These are phyloP conservation scores for Liriodendron chinense DNA, from an alignment of 164 flowering plant species.

Conservation along the genomic window DNA sequence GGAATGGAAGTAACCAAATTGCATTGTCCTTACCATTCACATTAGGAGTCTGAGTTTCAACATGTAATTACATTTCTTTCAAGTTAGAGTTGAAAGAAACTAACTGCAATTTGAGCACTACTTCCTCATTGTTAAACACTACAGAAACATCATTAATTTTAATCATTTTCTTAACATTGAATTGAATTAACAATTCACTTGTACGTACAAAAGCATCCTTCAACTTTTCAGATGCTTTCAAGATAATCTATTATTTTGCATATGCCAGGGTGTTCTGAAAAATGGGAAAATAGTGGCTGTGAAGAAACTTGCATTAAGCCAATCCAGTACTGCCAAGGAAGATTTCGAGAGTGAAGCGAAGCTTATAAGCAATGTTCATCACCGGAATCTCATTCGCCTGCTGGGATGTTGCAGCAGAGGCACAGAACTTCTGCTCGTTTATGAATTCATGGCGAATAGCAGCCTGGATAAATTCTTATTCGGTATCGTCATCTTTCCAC, in stretches of 20 bases:
- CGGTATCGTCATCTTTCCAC: conserved; percentile 29
- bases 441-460: conserved; percentile 51
- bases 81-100: too few relatives aligned
- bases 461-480: conserved; percentile 55
- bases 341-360: conserved; percentile 49
- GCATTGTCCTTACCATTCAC: too few relatives aligned
- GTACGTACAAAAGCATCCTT: not conserved
- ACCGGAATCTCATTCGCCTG: conserved; percentile 50
- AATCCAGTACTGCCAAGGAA: conserved; percentile 28
- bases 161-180: not conserved
- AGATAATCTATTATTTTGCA: not conserved
- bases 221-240: not conserved
- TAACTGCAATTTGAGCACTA: too few relatives aligned
- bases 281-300: conserved; percentile 56
- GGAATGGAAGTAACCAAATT: too few relatives aligned
- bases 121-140: too few relatives aligned
- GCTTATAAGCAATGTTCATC: conserved; percentile 61
- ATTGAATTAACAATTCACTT: too few relatives aligned
- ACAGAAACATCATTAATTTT: too few relatives aligned
- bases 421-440: conserved; percentile 45
- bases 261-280: conserved; percentile 37
- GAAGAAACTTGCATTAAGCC: conserved; percentile 38
- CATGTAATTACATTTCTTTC: too few relatives aligned
- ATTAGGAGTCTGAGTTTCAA: too few relatives aligned
- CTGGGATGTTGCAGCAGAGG: conserved; percentile 59